A percentile compares a stretch with the other conserved stretches of the same genome.
These are phyloP conservation scores for Trichoderma pleuroti DNA, from an alignment of 2,329 filamentous ascomycete genomes.

Conservation along the genomic window DNA sequence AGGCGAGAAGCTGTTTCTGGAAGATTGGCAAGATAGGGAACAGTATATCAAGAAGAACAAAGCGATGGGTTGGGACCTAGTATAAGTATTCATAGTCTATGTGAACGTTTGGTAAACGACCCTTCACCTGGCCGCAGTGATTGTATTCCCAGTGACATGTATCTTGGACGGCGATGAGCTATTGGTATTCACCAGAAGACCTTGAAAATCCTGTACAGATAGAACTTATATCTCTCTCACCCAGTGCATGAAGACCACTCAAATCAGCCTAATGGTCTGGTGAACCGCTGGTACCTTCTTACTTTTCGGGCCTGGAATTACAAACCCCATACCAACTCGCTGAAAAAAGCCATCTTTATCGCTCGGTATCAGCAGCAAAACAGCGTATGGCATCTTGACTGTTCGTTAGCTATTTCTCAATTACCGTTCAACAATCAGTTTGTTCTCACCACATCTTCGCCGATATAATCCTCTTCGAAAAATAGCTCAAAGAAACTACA, in stretches of 20 bases:
- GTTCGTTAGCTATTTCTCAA: background rate
- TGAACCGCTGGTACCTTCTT: background rate
- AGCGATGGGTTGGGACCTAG: background rate
- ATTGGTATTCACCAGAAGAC: background rate
- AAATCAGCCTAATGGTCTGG: background rate
- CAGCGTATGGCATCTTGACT: background rate
- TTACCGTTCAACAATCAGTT: background rate
- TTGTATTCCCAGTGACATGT: background rate
- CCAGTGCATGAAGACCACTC: background rate
- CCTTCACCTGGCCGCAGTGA: background rate
- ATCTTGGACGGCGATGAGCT: background rate
- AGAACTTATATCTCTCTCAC: background rate
- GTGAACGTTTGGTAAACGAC: background rate
- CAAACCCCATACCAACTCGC: background rate
- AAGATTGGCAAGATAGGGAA: background rate
- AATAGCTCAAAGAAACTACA: fast-evolving
- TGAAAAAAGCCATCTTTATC: background rate
- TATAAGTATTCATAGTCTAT: background rate
- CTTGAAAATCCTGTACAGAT: background rate
- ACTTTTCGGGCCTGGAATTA: background rate
- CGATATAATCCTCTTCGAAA: too few species aligned
- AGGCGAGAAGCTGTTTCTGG: background rate
- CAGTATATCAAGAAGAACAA: background rate
- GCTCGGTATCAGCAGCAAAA: background rate
- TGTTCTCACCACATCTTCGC: background rate